Base-by-base conservation (phyloP, 176 grass and related monocot genomes). In the Melocanna baccifera region DNA sequence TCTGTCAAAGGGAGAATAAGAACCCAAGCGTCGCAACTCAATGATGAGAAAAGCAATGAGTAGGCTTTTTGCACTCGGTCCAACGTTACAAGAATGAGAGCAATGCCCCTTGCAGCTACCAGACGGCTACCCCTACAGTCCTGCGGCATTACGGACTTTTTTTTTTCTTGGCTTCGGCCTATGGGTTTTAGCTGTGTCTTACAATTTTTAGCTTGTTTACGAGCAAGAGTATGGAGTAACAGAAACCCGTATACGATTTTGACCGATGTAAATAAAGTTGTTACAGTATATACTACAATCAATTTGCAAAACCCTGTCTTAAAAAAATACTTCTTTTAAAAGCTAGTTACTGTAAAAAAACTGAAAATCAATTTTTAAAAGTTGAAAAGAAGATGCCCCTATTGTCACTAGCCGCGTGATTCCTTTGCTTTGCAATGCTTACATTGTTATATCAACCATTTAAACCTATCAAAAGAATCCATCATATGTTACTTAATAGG, bases 1-100 rank as follows among this genome's bases (percentile, higher is more conserved):
- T 83, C 29, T 51, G 84, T 90, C 88, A 87, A 78, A 48, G 68
- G 53, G 40, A 52, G 89, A 90, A 91, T 87, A 34, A 81, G 71
- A 55, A 50, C 42, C 85, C 32, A 65, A n/a, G 71, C 58, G 42
- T 76, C 61, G 50, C 59, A 14, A 41, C 86, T 75, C 64, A 77
- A 77, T 82, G 63, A 82, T 82, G 71, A 61, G 71, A 62, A 62
- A 4, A 76, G 79, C 79, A 83, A 87, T 77, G 71, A 69, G 62
- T 14, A 61, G 23, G 51, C 62, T 36, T 82, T 87, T 69, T 62
- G 69, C 86, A 12, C 52, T 62, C 53, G 43, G 41, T 62, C 12
- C 32, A 77, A 26, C 5, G 36, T 62, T 77, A 14, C 7, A 41
- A 40, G 52, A 77, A 77, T 16, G 74, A 41, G 7, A 26, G 22